These are phyloP conservation scores for Aspergillus baeticus DNA, from an alignment of 495 filamentous ascomycete species.

Conservation along the genomic window DNA sequence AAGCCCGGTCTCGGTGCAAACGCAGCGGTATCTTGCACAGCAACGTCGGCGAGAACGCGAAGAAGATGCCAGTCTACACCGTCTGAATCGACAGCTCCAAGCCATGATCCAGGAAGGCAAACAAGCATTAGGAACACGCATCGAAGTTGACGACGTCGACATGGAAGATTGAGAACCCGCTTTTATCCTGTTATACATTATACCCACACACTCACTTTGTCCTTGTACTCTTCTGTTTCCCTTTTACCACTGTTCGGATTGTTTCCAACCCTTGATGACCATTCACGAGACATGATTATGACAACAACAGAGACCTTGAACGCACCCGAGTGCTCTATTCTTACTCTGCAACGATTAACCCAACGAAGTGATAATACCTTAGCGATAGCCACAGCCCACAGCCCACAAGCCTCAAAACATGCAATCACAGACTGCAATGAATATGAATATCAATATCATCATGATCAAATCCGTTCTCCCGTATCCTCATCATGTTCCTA, in stretches of 20 bases:
- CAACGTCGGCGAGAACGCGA: slow-evolving; percentile 71
- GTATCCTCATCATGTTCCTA: background rate
- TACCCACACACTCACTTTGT: slow-evolving; percentile 3
- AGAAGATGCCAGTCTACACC: slow-evolving; percentile 71
- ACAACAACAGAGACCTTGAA: background rate
- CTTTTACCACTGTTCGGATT: background rate
- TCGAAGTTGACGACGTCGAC: slow-evolving; percentile 66
- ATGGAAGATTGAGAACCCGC: slow-evolving; percentile 39
- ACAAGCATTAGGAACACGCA: slow-evolving; percentile 77
- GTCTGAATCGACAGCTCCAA: slow-evolving; percentile 73
- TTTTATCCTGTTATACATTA: slow-evolving; percentile 5
- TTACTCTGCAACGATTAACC: slow-evolving; percentile 3
- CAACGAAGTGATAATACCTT: slow-evolving; percentile 1
- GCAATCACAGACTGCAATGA: background rate
- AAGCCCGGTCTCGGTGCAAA: slow-evolving; percentile 57
- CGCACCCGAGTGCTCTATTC: background rate
- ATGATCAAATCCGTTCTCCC: background rate
- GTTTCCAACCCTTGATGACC: slow-evolving; percentile 5
- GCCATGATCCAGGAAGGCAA: slow-evolving; percentile 86
- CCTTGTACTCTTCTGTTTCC: background rate
- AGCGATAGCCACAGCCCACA: background rate
- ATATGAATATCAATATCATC: background rate
- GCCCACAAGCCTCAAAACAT: background rate
- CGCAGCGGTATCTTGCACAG: slow-evolving; percentile 63
- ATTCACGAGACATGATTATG: slow-evolving; percentile 8